Conservation (phyloP, 2,329 filamentous ascomycete species). For the Aspergillus clavatus region DNA sequence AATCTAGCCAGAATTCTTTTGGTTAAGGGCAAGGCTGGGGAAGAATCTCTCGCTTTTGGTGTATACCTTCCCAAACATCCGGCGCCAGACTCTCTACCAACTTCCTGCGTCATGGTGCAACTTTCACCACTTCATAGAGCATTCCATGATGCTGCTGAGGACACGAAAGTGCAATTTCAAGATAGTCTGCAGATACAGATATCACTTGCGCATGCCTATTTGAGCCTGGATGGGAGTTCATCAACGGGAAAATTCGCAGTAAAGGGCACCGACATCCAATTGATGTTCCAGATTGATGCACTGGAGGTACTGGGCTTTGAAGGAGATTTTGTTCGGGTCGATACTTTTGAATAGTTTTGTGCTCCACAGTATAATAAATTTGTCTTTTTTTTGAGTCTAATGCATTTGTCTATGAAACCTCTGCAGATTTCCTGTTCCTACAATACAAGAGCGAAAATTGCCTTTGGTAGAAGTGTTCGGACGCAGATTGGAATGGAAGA, state of each 20-base stretch:
- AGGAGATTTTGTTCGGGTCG: not conserved
- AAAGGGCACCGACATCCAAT: not conserved
- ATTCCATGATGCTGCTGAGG: not conserved
- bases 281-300: not conserved
- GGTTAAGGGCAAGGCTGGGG: not conserved
- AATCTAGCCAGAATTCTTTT: not conserved
- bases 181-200: too few species aligned
- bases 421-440: not conserved
- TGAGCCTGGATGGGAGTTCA: too few species aligned
- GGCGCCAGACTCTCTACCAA: not conserved
- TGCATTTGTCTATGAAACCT: too few species aligned
- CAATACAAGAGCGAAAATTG: too few species aligned
- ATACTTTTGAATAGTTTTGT: not conserved
- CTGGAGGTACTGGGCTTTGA: not conserved
- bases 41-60: not conserved
- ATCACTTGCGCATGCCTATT: too few species aligned
- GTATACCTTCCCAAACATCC: not conserved
- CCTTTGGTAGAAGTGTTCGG: too few species aligned
- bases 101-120: not conserved
- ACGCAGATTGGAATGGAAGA: too few species aligned
- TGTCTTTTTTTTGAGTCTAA: too few species aligned
- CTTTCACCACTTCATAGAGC: not conserved
- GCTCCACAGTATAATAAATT: too few species aligned
- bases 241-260: too few species aligned
- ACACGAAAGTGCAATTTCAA: too few species aligned